These are phyloP conservation scores for Suhomyces kunorum DNA, from an alignment of 1,139 yeast species.

Conservation along the genomic window DNA sequence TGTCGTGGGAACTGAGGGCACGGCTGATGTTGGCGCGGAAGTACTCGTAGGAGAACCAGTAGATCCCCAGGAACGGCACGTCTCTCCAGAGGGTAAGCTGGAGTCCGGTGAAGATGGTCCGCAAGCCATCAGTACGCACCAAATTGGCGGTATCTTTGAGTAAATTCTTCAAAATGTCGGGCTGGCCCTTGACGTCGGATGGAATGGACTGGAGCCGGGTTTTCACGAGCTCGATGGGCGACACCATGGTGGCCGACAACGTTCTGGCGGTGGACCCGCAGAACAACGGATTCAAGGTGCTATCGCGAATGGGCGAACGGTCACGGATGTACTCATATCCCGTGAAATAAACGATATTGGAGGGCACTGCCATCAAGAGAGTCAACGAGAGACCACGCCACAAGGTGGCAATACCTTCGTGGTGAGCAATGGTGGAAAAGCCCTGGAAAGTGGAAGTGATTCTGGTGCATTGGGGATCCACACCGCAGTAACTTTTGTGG, in stretches of 20 bases:
- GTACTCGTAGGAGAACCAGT: slow-evolving; percentile 84
- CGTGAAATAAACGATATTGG: slow-evolving; percentile 90
- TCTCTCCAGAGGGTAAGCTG: slow-evolving; percentile 93
- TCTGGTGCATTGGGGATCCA: slow-evolving; percentile 35
- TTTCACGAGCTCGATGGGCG: slow-evolving; percentile 85
- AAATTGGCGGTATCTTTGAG: slow-evolving; percentile 58
- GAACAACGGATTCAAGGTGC: slow-evolving; percentile 66
- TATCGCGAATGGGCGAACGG: slow-evolving; percentile 57
- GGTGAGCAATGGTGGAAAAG: slow-evolving; percentile 57
- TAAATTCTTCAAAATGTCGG: slow-evolving; percentile 47
- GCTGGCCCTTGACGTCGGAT: slow-evolving; percentile 26
- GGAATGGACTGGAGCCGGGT: slow-evolving; percentile 90
- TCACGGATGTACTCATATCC: slow-evolving; percentile 89
- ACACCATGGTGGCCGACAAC: slow-evolving; percentile 78
- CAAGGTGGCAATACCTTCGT: slow-evolving; percentile 75
- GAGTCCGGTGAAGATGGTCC: slow-evolving; percentile 78
- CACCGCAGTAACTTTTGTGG: slow-evolving; percentile 38
- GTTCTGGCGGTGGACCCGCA: slow-evolving; percentile 88
- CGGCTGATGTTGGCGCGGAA: slow-evolving; percentile 31
- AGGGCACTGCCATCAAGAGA: slow-evolving; percentile 85
- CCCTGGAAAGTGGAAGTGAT: slow-evolving; percentile 72
- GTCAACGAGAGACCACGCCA: slow-evolving; percentile 92
- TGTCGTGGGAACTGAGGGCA: slow-evolving; percentile 29
- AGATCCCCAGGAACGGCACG: slow-evolving; percentile 93
- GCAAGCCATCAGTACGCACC: slow-evolving; percentile 57